These are phyloP conservation scores for Ambrosia hybrid DNA, from an alignment of 140 eudicot genomes.

Conservation along the genomic window DNA sequence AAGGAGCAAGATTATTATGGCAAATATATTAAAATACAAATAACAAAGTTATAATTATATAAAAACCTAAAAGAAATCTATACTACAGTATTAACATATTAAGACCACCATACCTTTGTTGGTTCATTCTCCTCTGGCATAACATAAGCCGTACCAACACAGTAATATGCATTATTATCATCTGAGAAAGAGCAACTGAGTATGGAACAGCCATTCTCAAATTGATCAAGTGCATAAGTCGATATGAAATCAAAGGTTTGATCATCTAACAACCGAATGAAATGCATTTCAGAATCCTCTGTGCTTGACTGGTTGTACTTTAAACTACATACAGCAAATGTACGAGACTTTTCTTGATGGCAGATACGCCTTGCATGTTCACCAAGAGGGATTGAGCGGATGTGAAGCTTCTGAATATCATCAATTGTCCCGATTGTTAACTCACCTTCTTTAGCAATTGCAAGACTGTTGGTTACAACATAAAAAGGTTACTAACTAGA, in stretches of 20 bases:
- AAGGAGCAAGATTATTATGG: too few relatives aligned
- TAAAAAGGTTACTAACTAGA: too few relatives aligned
- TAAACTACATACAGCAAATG: conserved; percentile 84
- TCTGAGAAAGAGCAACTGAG: too few relatives aligned
- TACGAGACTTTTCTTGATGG: conserved; percentile 92
- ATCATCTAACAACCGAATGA: conserved; percentile 71
- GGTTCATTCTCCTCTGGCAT: too few relatives aligned
- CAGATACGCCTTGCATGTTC: conserved; percentile 85
- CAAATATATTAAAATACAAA: too few relatives aligned
- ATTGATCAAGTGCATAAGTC: conserved; percentile 73
- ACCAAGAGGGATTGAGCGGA: conserved; percentile 78
- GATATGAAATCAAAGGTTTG: conserved; percentile 90
- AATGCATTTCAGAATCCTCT: conserved; percentile 84
- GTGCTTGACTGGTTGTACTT: conserved; percentile 76
- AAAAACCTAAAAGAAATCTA: too few relatives aligned
- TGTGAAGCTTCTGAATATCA: conserved; percentile 83
- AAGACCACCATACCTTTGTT: too few relatives aligned
- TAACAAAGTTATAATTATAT: too few relatives aligned
- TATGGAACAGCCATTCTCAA: conserved; percentile 62
- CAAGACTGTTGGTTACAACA: too few relatives aligned
- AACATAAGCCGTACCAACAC: too few relatives aligned
- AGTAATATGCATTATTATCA: too few relatives aligned
- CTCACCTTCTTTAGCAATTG: conserved; percentile 78
- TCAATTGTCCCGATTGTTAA: conserved; percentile 81
- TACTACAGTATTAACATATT: not conserved